Conservation (phyloP, 1,139 yeast species). For the Geotrichum siamense region DNA sequence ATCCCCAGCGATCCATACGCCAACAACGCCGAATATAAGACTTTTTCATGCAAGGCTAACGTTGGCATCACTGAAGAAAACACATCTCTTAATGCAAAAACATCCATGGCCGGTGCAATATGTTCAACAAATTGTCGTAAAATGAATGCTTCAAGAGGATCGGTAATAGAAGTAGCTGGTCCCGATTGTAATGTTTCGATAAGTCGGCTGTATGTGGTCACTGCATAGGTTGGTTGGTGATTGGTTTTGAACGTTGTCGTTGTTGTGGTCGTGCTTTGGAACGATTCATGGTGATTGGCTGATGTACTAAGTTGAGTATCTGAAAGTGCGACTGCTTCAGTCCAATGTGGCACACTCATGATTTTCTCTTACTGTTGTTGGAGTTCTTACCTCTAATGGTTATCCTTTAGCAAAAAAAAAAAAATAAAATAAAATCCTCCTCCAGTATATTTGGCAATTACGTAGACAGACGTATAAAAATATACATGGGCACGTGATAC, state of each 20-base stretch:
- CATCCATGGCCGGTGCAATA: slow-evolving; percentile 16
- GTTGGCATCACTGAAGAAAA: slow-evolving; percentile 15
- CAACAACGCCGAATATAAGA: slow-evolving; percentile 10
- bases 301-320: background rate
- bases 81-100: slow-evolving; percentile 12
- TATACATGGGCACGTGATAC: no score
- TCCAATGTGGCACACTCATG: background rate
- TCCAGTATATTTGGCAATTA: no score
- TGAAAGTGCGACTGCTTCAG: background rate
- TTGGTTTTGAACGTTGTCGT: background rate
- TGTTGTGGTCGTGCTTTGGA: background rate
- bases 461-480: no score
- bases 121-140: slow-evolving; percentile 13
- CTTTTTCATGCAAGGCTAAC: slow-evolving; percentile 15
- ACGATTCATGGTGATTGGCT: background rate
- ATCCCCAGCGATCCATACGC: slow-evolving; percentile 13
- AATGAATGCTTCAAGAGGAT: slow-evolving; percentile 15
- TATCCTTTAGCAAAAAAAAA: background rate
- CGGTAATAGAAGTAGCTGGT: background rate
- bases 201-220: background rate
- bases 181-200: background rate
- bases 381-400: background rate
- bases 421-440: background rate
- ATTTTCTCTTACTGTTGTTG: background rate
- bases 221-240: background rate